A percentile compares a stretch with the other conserved stretches of the same genome.
Conservation (phyloP, 352 stramenopile species). For the Globisporangium nodosum region DNA sequence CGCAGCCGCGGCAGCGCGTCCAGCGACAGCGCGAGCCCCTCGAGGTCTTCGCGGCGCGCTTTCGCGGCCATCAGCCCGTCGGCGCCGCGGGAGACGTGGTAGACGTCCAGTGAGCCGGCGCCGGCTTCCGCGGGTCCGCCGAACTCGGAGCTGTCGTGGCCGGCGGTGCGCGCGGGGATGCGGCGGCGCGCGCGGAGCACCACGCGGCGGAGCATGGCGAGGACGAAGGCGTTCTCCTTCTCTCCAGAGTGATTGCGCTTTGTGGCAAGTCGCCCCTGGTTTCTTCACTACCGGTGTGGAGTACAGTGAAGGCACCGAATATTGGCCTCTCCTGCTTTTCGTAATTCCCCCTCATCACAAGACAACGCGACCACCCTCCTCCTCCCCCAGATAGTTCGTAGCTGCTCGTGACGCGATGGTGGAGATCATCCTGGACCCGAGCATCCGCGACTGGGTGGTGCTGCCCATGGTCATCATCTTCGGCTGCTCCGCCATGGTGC, state of each 20-base stretch:
- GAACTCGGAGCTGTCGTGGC: conserved; percentile 42
- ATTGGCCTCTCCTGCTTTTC: too few relatives aligned
- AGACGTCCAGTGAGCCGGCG: conserved; percentile 29
- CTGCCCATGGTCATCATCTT: conserved; percentile 97
- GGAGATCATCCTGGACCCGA: conserved; percentile 91
- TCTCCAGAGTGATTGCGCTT: background rate
- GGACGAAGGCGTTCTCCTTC: background rate
- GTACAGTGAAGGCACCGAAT: too few relatives aligned
- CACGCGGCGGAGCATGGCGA: conserved; percentile 51
- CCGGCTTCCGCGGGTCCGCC: conserved; percentile 19
- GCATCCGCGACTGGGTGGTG: conserved; percentile 95
- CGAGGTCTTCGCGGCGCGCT: conserved; percentile 11
- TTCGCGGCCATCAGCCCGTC: conserved; percentile 20
- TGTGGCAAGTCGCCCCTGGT: too few relatives aligned
- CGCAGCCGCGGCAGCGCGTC: conserved; percentile 8
- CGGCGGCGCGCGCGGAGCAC: conserved; percentile 51
- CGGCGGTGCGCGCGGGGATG: conserved; percentile 48
- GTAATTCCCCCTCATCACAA: too few relatives aligned
- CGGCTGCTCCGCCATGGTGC: conserved; percentile 77
- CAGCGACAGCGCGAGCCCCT: conserved; percentile 9
- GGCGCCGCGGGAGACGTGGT: conserved; percentile 30
- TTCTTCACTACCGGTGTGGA: too few relatives aligned
- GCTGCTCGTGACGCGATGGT: conserved; percentile 32
- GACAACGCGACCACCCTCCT: too few relatives aligned
- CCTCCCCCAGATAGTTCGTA: too few relatives aligned